A percentile compares a stretch with the other conserved stretches of the same genome.
These are phyloP conservation scores for Colletotrichum costaricense DNA, from an alignment of 2,329 filamentous ascomycete genomes.

Conservation along the genomic window DNA sequence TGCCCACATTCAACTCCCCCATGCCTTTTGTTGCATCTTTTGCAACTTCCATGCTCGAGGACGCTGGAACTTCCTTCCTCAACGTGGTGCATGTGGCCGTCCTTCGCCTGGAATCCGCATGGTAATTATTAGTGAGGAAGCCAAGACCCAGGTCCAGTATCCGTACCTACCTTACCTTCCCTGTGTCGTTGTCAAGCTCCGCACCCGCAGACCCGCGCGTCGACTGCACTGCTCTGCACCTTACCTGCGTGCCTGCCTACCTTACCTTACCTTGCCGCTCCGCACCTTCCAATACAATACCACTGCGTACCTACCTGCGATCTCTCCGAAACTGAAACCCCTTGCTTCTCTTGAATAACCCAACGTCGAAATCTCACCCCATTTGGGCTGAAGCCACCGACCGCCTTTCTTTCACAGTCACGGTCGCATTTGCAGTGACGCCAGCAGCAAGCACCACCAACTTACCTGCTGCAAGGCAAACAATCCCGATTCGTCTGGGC, in stretches of 20 bases:
- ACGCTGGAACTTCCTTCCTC: conserved; percentile 3
- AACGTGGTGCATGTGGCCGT: conserved; percentile 13
- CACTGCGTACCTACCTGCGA: conserved; percentile 18
- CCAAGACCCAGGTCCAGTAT: neutral
- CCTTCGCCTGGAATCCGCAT: neutral
- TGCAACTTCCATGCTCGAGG: neutral
- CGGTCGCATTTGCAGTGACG: conserved; percentile 12
- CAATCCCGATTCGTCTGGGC: conserved; percentile 7
- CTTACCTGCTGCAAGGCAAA: conserved; percentile 17
- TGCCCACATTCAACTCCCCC: neutral
- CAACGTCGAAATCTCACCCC: conserved; percentile 32
- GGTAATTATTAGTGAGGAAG: too few relatives aligned
- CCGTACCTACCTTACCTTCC: neutral
- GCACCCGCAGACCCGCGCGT: conserved; percentile 21
- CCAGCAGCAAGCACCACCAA: conserved; percentile 7
- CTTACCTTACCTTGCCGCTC: neutral
- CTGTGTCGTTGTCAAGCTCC: conserved; percentile 22
- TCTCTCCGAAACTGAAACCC: conserved; percentile 37
- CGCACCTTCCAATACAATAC: neutral
- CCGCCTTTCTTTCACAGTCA: conserved; percentile 21
- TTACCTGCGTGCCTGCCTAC: too few relatives aligned
- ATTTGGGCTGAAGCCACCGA: conserved; percentile 34
- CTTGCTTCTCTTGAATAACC: conserved; percentile 35
- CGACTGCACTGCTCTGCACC: neutral
- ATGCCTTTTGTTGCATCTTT: neutral